Evolutionary conservation across 2,329 filamentous ascomycete species (phyloP).

Genomic region (Leptographium radiaticola): DNA sequence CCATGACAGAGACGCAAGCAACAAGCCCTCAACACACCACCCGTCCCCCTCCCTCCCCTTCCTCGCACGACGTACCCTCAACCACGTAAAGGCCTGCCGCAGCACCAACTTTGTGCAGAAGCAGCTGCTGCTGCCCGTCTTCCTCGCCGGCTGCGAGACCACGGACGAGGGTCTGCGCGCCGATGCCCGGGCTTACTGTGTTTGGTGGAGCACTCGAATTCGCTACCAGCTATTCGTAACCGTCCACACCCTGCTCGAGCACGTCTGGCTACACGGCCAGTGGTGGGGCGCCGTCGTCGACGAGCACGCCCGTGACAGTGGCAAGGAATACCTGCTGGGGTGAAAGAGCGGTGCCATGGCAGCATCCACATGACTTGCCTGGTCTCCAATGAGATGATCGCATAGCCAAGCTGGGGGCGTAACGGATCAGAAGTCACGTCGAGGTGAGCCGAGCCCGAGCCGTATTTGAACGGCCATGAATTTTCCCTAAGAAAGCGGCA

Average conservation of each 20-base stretch:
- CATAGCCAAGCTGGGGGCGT: too few relatives aligned
- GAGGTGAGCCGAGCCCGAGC: too few relatives aligned
- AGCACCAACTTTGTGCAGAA: constrained; percentile 19
- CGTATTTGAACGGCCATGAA: too few relatives aligned
- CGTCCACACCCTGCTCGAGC: constrained; percentile 9
- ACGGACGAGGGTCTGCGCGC: constrained; percentile 13
- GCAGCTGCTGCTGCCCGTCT: constrained; percentile 22
- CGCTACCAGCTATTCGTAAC: constrained; percentile 20
- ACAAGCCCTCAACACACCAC: background rate
- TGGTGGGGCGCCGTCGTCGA: too few relatives aligned
- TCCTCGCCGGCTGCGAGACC: constrained; percentile 20
- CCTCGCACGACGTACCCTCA: constrained; percentile 17
- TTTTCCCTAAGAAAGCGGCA: too few relatives aligned
- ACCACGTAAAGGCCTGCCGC: constrained; percentile 18
- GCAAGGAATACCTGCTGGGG: too few relatives aligned
- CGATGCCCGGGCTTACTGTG: constrained; percentile 17
- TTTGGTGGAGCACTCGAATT: constrained; percentile 18
- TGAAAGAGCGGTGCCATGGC: too few relatives aligned
- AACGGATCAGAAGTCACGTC: too few relatives aligned
- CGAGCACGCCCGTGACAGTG: too few relatives aligned
- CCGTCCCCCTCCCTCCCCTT: constrained; percentile 11
- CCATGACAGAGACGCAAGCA: background rate
- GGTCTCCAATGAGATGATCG: too few relatives aligned
- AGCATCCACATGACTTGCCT: too few relatives aligned
- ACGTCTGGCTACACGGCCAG: constrained; percentile 8